A percentile compares a stretch with the other conserved stretches of the same genome.
Conservation (phyloP, 768 basidiomycete species). For the Hortiboletus flavorubellus region DNA sequence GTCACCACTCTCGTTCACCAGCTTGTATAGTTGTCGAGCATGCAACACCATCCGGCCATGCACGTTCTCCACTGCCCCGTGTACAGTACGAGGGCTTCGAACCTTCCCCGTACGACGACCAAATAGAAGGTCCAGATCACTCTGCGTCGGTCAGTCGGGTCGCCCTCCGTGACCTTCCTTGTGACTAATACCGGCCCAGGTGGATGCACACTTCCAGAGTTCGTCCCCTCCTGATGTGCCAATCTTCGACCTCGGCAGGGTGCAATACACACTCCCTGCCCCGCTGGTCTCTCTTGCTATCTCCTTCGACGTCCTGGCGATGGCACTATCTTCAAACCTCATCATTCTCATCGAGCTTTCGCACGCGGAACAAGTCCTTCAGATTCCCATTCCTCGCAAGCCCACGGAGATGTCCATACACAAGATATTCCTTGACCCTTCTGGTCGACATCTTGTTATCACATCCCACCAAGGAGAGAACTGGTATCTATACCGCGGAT, state of each 20-base stretch:
- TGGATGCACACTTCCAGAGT: slow-evolving; percentile 23
- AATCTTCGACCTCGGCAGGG: slow-evolving; percentile 80
- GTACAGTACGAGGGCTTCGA: slow-evolving; percentile 91
- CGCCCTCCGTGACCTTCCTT: not conserved
- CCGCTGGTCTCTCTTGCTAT: slow-evolving; percentile 80
- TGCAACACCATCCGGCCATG: slow-evolving; percentile 47
- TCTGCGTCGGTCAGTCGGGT: slow-evolving; percentile 19
- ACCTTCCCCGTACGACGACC: slow-evolving; percentile 54
- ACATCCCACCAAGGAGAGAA: slow-evolving; percentile 89
- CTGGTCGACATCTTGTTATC: slow-evolving; percentile 85
- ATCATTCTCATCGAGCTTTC: slow-evolving; percentile 89
- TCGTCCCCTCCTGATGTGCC: slow-evolving; percentile 43
- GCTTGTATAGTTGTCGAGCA: slow-evolving; percentile 77
- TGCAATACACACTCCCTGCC: slow-evolving; percentile 86
- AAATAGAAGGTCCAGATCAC: slow-evolving; percentile 44
- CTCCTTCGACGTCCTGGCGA: slow-evolving; percentile 82
- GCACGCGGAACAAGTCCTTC: slow-evolving; percentile 80
- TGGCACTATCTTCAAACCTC: slow-evolving; percentile 73
- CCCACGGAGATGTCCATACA: slow-evolving; percentile 71
- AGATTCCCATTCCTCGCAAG: slow-evolving; percentile 74
- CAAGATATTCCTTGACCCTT: slow-evolving; percentile 89
- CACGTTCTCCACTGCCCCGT: slow-evolving; percentile 45
- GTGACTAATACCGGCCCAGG: slow-evolving; percentile 25
- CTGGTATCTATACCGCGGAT: slow-evolving; percentile 81
- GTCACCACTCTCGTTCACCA: not conserved